phyloP scores from a whole-genome alignment of 441 rosid genomes.

The Eutrema salsugineum region DNA sequence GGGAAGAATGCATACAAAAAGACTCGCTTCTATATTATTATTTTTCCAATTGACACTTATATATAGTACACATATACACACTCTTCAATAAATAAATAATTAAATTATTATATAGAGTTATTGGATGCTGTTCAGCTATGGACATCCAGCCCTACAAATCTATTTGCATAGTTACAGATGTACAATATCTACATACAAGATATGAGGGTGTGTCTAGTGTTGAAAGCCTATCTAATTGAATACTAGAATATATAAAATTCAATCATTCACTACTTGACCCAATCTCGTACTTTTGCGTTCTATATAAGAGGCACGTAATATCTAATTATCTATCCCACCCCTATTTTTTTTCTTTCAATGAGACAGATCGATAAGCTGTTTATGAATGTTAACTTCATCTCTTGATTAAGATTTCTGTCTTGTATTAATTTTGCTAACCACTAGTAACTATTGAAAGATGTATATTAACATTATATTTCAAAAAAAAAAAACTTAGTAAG shows the following conservation, averaged over 20 bases:
- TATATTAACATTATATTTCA: neutral
- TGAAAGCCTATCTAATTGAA: constrained; percentile 17
- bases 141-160: constrained; percentile 6
- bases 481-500: neutral
- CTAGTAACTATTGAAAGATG: neutral
- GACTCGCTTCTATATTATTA: neutral
- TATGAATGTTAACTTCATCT: neutral
- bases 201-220: constrained; percentile 18
- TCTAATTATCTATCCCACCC: neutral
- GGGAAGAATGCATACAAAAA: neutral
- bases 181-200: neutral
- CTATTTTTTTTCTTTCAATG: neutral
- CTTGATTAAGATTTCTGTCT: neutral
- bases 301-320: neutral
- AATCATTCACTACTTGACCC: constrained; percentile 23
- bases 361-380: constrained; percentile 2
- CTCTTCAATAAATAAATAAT: neutral
- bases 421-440: neutral
- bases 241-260: neutral
- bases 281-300: constrained; percentile 10
- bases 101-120: constrained; percentile 7
- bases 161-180: constrained; percentile 23
- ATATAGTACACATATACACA: neutral
- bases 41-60: neutral
- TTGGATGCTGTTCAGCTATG: constrained; percentile 17